phyloP scores from a whole-genome alignment of 2,329 filamentous ascomycete species.

The Pleurostoma richardsiae region DNA sequence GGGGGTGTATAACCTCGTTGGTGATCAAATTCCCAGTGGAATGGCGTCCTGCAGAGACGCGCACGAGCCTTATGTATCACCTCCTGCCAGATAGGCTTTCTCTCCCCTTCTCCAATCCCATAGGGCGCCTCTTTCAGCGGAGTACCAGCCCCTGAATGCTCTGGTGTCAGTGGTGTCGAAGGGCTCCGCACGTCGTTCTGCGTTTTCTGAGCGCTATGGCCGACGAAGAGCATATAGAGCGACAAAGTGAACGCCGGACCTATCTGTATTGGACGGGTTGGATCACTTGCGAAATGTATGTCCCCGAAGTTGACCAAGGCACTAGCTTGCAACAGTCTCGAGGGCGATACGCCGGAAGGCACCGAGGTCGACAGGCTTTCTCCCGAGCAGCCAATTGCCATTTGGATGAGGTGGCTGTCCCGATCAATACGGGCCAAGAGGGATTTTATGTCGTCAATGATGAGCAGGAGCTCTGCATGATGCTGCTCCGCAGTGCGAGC shows the following conservation, averaged over 20 bases:
- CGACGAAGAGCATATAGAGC: constrained; percentile 90
- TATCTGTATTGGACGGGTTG: constrained; percentile 66
- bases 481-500: constrained; percentile 48
- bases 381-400: constrained; percentile 91
- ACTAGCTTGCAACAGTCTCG: constrained; percentile 85
- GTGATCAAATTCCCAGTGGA: constrained; percentile 42
- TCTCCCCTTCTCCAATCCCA: constrained; percentile 48
- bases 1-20: constrained; percentile 20
- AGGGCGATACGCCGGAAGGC: constrained; percentile 81
- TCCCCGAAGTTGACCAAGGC: constrained; percentile 86
- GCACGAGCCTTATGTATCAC: constrained; percentile 90
- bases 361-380: constrained; percentile 78
- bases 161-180: constrained; percentile 7
- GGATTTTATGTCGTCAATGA: constrained; percentile 70
- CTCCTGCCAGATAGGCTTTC: constrained; percentile 83
- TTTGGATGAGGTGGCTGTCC: constrained; percentile 83
- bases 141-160: constrained; percentile 5
- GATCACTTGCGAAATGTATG: constrained; percentile 67
- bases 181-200: neutral
- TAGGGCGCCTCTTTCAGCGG: constrained; percentile 39
- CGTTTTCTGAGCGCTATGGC: constrained; percentile 47
- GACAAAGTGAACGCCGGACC: constrained; percentile 83
- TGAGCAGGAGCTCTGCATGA: constrained; percentile 59
- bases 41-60: constrained; percentile 68
- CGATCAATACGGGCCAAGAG: constrained; percentile 80